Conservation (phyloP, 1,284 basidiomycete species). For the Trametes pubescens region DNA sequence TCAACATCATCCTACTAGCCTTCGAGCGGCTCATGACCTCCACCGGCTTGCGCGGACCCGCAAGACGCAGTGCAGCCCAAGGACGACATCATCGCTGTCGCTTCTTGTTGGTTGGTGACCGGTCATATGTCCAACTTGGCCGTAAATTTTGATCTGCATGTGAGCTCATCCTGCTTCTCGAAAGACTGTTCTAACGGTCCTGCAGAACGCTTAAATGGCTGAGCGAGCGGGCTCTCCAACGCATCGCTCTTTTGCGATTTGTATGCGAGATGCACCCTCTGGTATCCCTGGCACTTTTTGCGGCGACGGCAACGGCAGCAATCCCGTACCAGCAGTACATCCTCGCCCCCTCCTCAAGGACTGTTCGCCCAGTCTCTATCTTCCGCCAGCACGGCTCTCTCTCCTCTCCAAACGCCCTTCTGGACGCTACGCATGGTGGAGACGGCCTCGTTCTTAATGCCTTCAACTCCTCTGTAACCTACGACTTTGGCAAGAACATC, state of each 20-base stretch:
- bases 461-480: slow-evolving; percentile 30
- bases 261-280: slow-evolving; percentile 6
- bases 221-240: neutral
- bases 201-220: slow-evolving; percentile 10
- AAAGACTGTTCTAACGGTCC: slow-evolving; percentile 1
- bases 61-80: neutral
- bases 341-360: slow-evolving; percentile 27
- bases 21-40: slow-evolving; percentile 21
- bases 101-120: slow-evolving; percentile 14
- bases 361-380: slow-evolving; percentile 21
- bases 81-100: neutral
- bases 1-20: neutral
- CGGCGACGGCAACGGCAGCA: slow-evolving; percentile 1
- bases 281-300: neutral
- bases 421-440: neutral
- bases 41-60: slow-evolving; percentile 19
- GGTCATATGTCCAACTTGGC: slow-evolving; percentile 10
- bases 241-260: neutral
- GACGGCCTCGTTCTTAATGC: slow-evolving; percentile 8
- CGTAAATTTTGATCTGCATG: slow-evolving; percentile 2
- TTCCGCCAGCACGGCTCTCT: slow-evolving; percentile 21
- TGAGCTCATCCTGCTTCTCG: slow-evolving; percentile 7
- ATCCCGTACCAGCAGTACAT: slow-evolving; percentile 30
- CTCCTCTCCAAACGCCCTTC: slow-evolving; percentile 15
- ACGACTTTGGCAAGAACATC: slow-evolving; percentile 34